A percentile compares a stretch with the other conserved stretches of the same genome.
Conservation (phyloP, 257 asterid species). For the Solanum tarijense region DNA sequence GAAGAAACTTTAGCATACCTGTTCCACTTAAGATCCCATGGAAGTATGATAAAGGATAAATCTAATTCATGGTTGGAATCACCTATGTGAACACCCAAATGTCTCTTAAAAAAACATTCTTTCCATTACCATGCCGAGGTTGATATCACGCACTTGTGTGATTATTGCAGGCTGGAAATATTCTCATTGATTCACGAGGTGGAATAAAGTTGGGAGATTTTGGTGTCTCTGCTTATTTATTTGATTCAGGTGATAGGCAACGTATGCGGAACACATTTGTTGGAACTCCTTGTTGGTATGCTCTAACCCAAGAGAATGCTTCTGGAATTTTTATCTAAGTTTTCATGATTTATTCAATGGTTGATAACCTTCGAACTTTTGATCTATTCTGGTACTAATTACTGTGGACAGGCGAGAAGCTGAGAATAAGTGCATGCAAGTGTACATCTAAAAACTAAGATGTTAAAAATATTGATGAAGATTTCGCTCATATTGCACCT, state of each 20-base stretch:
- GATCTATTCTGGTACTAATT: neutral
- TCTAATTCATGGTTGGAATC: neutral
- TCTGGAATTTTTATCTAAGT: neutral
- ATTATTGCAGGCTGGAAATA: constrained; percentile 72
- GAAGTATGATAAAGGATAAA: neutral
- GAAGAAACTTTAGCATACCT: neutral
- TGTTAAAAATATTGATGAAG: neutral
- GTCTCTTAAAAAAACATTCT: neutral
- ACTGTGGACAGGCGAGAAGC: neutral
- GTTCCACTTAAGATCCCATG: neutral
- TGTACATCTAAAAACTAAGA: neutral
- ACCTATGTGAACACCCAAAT: neutral
- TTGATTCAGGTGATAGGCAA: constrained; percentile 93
- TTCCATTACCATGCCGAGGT: neutral
- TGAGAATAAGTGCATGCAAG: neutral
- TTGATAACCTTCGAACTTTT: neutral
- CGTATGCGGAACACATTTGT: constrained; percentile 93
- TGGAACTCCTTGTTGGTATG: constrained; percentile 99
- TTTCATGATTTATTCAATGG: neutral
- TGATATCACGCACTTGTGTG: neutral
- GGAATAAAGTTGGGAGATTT: constrained; percentile 93
- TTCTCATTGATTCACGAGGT: constrained; percentile 80
- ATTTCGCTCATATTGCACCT: neutral
- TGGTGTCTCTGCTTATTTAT: constrained; percentile 96
- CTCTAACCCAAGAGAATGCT: neutral